These are phyloP conservation scores for Citrullus colocynthis DNA, from an alignment of 306 rosid genomes.

Conservation along the genomic window DNA sequence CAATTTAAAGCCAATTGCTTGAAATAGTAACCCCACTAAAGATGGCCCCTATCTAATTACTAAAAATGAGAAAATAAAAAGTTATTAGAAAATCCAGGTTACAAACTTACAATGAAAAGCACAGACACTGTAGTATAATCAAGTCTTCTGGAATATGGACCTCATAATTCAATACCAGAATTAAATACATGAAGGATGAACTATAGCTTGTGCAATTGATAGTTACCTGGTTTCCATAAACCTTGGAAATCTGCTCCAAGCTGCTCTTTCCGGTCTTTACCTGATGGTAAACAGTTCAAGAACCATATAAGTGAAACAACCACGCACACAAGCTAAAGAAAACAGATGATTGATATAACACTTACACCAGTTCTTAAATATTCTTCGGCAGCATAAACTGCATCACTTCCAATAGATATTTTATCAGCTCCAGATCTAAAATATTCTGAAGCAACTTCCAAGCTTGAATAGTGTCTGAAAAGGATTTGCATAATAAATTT, in stretches of 20 bases:
- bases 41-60: background rate
- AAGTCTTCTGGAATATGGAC: background rate
- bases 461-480: constrained; percentile 79
- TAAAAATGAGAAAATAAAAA: background rate
- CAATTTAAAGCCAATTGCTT: background rate
- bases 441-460: constrained; percentile 97
- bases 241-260: constrained; percentile 86
- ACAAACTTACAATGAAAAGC: background rate
- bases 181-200: background rate
- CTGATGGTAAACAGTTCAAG: constrained; percentile 23
- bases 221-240: constrained; percentile 92
- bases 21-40: background rate
- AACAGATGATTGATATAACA: constrained; percentile 4
- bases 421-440: constrained; percentile 98
- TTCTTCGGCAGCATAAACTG: constrained; percentile 94
- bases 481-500: background rate
- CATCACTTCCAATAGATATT: constrained; percentile 96
- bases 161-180: background rate
- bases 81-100: background rate
- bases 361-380: constrained; percentile 77
- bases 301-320: constrained; percentile 18
- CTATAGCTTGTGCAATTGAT: background rate
- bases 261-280: constrained; percentile 82
- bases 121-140: background rate
- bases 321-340: background rate